Evolutionary conservation across 148 eudicot species (phyloP).

Genomic region (Chenopodium suecicum): DNA sequence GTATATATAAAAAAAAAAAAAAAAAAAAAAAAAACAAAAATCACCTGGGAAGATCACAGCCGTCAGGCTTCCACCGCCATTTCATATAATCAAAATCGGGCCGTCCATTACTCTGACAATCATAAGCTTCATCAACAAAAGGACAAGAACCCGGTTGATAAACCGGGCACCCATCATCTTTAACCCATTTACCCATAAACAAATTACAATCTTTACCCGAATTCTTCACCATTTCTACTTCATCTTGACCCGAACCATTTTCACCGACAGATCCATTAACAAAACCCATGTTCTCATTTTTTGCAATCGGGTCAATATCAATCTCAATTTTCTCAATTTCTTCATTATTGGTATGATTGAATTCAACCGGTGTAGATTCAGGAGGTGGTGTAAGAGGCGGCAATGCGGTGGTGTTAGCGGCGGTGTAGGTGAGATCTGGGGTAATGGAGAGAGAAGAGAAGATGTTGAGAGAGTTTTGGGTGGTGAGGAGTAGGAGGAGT

Average conservation of each 20-base stretch:
- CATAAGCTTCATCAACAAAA: conserved; percentile 83
- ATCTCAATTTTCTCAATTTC: neutral
- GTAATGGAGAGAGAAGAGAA: conserved; percentile 26
- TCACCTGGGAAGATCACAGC: conserved; percentile 86
- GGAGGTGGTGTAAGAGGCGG: neutral
- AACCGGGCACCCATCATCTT: conserved; percentile 62
- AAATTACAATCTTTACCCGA: conserved; percentile 48
- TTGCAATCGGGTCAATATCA: neutral
- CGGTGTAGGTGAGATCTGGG: conserved; percentile 16
- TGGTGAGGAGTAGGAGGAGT: conserved; percentile 32
- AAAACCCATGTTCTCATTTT: conserved; percentile 10
- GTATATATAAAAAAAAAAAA: neutral
- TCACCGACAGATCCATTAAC: conserved; percentile 15
- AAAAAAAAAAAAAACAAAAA: neutral
- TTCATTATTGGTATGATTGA: neutral
- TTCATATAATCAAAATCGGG: conserved; percentile 64
- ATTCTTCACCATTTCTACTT: neutral
- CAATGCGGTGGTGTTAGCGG: neutral
- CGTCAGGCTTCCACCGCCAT: conserved; percentile 93
- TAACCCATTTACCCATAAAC: conserved; percentile 78
- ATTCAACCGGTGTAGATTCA: neutral
- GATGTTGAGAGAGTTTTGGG: conserved; percentile 24
- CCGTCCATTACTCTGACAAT: conserved; percentile 87
- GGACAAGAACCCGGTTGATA: conserved; percentile 81
- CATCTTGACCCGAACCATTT: conserved; percentile 5